phyloP scores from a whole-genome alignment of 257 asterid species.

The Pogostemon cablin region DNA sequence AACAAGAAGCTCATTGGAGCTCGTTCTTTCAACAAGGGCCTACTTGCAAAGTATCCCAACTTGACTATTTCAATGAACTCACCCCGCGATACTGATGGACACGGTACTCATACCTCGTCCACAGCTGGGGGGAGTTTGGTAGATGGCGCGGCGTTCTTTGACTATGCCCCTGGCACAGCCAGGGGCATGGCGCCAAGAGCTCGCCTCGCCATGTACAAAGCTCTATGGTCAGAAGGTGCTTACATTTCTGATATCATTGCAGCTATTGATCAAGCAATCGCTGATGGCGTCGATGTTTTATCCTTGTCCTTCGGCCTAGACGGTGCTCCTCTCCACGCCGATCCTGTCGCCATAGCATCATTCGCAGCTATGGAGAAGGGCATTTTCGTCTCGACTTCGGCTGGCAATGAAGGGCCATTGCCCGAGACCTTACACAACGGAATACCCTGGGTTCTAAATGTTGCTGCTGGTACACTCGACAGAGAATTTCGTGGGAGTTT shows the following conservation, averaged over 20 bases:
- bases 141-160: constrained; percentile 55
- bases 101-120: constrained; percentile 78
- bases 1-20: constrained; percentile 83
- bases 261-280: constrained; percentile 68
- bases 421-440: constrained; percentile 54
- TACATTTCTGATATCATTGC: constrained; percentile 60
- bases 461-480: constrained; percentile 72
- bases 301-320: constrained; percentile 66
- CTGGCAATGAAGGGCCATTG: constrained; percentile 69
- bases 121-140: constrained; percentile 66
- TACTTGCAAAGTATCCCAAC: constrained; percentile 54
- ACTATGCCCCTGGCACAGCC: constrained; percentile 64
- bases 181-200: constrained; percentile 67
- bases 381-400: constrained; percentile 69
- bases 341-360: constrained; percentile 62
- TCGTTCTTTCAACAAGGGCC: constrained; percentile 61
- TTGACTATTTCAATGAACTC: constrained; percentile 62
- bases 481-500: constrained; percentile 53
- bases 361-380: constrained; percentile 80
- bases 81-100: constrained; percentile 66
- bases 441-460: constrained; percentile 76
- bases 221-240: constrained; percentile 60
- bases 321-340: constrained; percentile 44
- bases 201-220: constrained; percentile 69
- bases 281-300: constrained; percentile 61